phyloP scores from a whole-genome alignment of 2,329 filamentous ascomycete species.

The Zalaria sp. region DNA sequence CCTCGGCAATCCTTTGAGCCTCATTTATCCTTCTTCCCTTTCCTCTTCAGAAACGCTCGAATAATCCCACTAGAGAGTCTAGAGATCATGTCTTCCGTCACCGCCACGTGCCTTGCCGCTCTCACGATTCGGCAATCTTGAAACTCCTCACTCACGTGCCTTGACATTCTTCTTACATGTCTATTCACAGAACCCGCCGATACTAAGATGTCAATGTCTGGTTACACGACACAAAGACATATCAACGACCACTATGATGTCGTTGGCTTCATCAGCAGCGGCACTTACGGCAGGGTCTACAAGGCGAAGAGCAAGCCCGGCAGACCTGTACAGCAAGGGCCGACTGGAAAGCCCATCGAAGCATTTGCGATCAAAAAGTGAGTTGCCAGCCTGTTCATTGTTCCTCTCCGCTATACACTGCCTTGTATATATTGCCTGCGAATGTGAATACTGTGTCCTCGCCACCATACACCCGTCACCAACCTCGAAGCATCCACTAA shows the following conservation, averaged over 20 bases:
- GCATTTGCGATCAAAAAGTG: conserved; percentile 98
- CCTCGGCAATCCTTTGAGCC: too few species aligned
- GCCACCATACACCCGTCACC: not conserved
- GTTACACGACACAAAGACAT: conserved; percentile 59
- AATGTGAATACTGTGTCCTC: not conserved
- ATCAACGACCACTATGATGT: conserved; percentile 92
- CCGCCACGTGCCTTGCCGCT: too few species aligned
- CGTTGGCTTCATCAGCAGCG: conserved; percentile 94
- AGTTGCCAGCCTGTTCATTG: conserved; percentile 9
- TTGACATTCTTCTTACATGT: not conserved
- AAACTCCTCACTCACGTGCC: not conserved
- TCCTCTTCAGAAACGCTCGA: too few species aligned
- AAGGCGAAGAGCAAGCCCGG: conserved; percentile 72
- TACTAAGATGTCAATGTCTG: conserved; percentile 4
- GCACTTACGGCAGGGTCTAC: conserved; percentile 96
- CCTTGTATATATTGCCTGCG: too few species aligned
- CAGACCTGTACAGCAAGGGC: conserved; percentile 22
- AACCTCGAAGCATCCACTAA: not conserved
- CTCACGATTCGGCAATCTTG: too few species aligned
- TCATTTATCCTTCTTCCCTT: too few species aligned
- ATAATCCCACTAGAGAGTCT: too few species aligned
- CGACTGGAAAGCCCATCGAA: conserved; percentile 31
- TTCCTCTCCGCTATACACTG: too few species aligned
- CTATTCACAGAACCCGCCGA: conserved; percentile 2
- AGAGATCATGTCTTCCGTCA: too few species aligned